Evolutionary conservation across 2,329 filamentous ascomycete genomes (phyloP), one percentile per base, ranked within the genome.

Genomic region (Chalaropsis ovoidea): DNA sequence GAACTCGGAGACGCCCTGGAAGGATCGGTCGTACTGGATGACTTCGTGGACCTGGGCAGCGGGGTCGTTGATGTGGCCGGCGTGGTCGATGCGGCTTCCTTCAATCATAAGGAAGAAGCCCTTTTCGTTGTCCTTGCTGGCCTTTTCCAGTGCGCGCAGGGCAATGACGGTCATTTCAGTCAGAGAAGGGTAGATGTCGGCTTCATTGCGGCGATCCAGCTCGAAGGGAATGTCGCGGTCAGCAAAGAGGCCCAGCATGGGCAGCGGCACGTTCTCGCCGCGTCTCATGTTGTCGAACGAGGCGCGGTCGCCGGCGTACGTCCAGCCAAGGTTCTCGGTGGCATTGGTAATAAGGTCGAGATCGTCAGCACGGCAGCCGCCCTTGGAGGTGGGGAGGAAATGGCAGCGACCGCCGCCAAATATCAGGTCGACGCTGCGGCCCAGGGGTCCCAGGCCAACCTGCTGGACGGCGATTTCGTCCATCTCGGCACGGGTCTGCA

Each of bases 41-140:
- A 99, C 93, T 75, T 99, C 94, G 70, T 89, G 86, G 11, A 93
- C 89, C 72, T 94, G 89, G 0, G 89, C 88, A 10, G 87, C 89
- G 0, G 89, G 89, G 71, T 94, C 89, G 70, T 94, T 94, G 69
- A 82, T 83, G 73, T 94, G 89, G 6, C 91, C 94, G 3, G 94
- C 93, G 73, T 99, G 94, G 72, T 99, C 94, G 71, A 99, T 97
- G 52, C 94, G 83, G 71, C 90, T 95, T 3, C 92, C 94, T 76
- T 99, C 94, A 68, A 99, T 95, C 93, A 99, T 96, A 71, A 99
- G 80, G 77, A 99, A 99, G 80, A 97, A 99, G 3, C 94, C 94
- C 75, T 95, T 86, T 52, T 97, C 90, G 68, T 84, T 90, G 72
- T 92, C 80, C 72, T 83, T 80, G 0, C 94, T 96, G 0, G 92